Conservation (phyloP, 805 yeast species). For the Ogataea siamensis region DNA sequence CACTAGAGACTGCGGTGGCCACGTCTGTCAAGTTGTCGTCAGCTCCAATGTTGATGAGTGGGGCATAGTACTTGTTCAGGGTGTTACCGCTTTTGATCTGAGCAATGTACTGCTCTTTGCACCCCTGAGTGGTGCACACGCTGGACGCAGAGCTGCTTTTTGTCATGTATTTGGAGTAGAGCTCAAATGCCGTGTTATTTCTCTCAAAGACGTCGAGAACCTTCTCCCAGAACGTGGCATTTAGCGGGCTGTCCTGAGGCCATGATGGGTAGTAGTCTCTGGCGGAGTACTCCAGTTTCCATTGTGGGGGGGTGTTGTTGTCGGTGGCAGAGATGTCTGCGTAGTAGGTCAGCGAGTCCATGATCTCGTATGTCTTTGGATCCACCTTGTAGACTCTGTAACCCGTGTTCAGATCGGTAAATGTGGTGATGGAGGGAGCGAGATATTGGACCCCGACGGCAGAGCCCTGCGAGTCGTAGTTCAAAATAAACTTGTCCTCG, state of each 20-base stretch:
- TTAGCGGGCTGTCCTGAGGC: neutral
- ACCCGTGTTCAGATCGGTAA: constrained; percentile 4
- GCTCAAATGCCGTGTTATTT: constrained; percentile 4
- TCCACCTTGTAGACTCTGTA: constrained; percentile 6
- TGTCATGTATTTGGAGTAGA: constrained; percentile 2
- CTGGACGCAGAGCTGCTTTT: constrained; percentile 1
- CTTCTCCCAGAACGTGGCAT: constrained; percentile 2
- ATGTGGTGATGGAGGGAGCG: constrained; percentile 4
- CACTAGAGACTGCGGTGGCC: constrained; percentile 1
- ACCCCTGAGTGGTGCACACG: constrained; percentile 2
- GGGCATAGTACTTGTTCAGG: constrained; percentile 3
- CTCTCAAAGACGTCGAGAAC: constrained; percentile 1
- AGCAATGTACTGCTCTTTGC: constrained; percentile 2
- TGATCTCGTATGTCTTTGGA: constrained; percentile 1
- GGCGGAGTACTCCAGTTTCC: constrained; percentile 4
- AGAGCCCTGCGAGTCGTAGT: constrained; percentile 1
- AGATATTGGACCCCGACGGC: constrained; percentile 1
- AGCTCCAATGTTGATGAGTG: constrained; percentile 1
- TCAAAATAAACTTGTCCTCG: constrained; percentile 3
- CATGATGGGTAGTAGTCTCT: constrained; percentile 3
- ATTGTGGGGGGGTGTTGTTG: neutral
- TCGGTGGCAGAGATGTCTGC: constrained; percentile 1
- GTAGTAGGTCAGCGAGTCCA: constrained; percentile 3
- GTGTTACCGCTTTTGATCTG: constrained; percentile 4
- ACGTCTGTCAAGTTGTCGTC: neutral